Evolutionary conservation across 139 green algal species (phyloP).

Genomic region (Chara braunii): DNA sequence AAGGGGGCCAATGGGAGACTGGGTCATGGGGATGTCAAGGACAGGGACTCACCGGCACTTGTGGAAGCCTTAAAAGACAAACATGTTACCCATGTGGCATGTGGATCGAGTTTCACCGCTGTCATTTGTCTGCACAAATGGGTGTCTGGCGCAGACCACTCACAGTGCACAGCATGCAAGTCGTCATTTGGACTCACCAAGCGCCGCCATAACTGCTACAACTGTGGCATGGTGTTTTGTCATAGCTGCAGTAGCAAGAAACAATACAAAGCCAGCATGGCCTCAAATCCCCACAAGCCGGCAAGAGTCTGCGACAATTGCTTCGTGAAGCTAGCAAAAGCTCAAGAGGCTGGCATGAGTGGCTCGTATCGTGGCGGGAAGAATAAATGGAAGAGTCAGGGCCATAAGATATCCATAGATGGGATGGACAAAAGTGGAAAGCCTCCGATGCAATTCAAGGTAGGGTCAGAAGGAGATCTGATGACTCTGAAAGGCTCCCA

Average conservation of each 20-base stretch:
- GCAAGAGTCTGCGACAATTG: constrained; percentile 27
- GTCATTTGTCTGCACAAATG: constrained; percentile 24
- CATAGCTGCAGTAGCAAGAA: constrained; percentile 25
- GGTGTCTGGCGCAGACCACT: constrained; percentile 8
- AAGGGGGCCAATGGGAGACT: constrained; percentile 28
- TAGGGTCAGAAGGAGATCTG: neutral
- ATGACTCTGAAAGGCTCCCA: neutral
- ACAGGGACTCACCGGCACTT: constrained; percentile 11
- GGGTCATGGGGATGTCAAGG: constrained; percentile 16
- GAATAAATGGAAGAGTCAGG: neutral
- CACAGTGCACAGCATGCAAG: constrained; percentile 14
- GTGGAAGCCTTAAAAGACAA: constrained; percentile 20
- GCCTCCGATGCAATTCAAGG: neutral
- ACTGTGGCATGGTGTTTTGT: constrained; percentile 24
- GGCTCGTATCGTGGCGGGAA: neutral
- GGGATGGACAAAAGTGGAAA: neutral
- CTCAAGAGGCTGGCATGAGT: neutral
- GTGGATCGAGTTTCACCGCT: constrained; percentile 18
- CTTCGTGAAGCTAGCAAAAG: constrained; percentile 13
- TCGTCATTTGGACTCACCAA: constrained; percentile 7
- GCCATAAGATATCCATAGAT: neutral
- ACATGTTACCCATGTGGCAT: constrained; percentile 14
- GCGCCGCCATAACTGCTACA: constrained; percentile 30
- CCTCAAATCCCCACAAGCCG: constrained; percentile 1
- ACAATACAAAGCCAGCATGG: constrained; percentile 7